phyloP scores from a whole-genome alignment of 345 rosid genomes.

The Durio zibethinus region DNA sequence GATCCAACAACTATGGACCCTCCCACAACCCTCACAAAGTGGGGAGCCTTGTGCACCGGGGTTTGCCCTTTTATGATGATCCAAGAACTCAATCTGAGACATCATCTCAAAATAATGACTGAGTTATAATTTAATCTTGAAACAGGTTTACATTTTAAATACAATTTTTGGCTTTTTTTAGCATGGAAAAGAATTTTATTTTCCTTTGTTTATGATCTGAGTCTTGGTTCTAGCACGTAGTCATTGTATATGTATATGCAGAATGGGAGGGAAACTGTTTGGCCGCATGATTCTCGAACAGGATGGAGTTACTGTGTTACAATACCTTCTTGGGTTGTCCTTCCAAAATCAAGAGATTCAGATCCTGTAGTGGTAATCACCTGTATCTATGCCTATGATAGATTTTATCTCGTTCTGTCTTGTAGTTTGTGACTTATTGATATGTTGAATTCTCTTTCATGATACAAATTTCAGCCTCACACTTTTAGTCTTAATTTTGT shows the following conservation, averaged over 20 bases:
- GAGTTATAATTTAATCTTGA: background rate
- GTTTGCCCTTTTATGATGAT: no score
- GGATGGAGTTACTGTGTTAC: conserved; percentile 98
- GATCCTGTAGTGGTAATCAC: conserved; percentile 95
- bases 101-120: background rate
- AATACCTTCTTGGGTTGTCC: conserved; percentile 84
- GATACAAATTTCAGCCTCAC: background rate
- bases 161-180: no score
- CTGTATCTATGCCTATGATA: conserved; percentile 23
- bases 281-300: conserved; percentile 87
- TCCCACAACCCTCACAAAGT: no score
- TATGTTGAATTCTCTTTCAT: conserved; percentile 3
- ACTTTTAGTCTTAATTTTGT: background rate
- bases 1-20: no score
- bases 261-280: conserved; percentile 78
- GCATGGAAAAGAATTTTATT: background rate
- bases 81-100: background rate
- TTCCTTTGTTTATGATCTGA: background rate
- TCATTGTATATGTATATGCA: conserved; percentile 33
- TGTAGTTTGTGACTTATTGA: conserved; percentile 12
- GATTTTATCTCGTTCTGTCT: conserved; percentile 23
- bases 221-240: background rate
- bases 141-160: background rate
- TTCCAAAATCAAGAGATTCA: conserved; percentile 86
- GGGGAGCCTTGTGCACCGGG: no score